Conservation (phyloP, 1,284 basidiomycete species). For the Ustilago xerochloae region DNA sequence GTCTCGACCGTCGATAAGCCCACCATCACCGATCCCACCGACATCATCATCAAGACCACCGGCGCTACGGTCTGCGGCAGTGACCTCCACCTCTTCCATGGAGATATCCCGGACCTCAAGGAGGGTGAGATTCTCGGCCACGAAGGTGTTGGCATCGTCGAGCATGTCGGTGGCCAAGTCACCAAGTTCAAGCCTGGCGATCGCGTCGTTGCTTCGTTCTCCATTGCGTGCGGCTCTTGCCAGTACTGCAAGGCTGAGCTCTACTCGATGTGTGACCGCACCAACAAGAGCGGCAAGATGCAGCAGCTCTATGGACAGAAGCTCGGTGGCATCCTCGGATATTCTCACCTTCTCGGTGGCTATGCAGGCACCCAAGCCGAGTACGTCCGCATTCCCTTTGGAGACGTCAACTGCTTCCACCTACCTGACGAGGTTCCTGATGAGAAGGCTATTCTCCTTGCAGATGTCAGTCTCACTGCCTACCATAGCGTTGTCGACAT, state of each 20-base stretch:
- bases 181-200: slow-evolving; percentile 53
- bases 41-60: slow-evolving; percentile 77
- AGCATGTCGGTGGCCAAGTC: slow-evolving; percentile 52
- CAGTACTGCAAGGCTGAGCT: slow-evolving; percentile 78
- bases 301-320: slow-evolving; percentile 76
- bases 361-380: slow-evolving; percentile 77
- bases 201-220: slow-evolving; percentile 75
- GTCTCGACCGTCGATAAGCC: slow-evolving; percentile 71
- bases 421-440: slow-evolving; percentile 72
- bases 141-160: slow-evolving; percentile 60
- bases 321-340: slow-evolving; percentile 66
- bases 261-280: slow-evolving; percentile 78
- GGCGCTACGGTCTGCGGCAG: slow-evolving; percentile 77
- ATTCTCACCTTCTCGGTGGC: slow-evolving; percentile 79
- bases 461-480: slow-evolving; percentile 79
- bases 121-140: slow-evolving; percentile 74
- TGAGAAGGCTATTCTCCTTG: slow-evolving; percentile 73
- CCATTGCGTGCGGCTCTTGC: slow-evolving; percentile 81
- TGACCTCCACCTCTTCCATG: slow-evolving; percentile 52
- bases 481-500: slow-evolving; percentile 80
- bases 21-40: slow-evolving; percentile 76
- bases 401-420: slow-evolving; percentile 77
- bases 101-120: slow-evolving; percentile 75
- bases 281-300: slow-evolving; percentile 76
- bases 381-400: slow-evolving; percentile 75